Percentiles rank a stretch among this genome's conserved stretches.
Evolutionary conservation across 78 protist species (phyloP).

Genomic region (Dictyostelium capitatum): DNA sequence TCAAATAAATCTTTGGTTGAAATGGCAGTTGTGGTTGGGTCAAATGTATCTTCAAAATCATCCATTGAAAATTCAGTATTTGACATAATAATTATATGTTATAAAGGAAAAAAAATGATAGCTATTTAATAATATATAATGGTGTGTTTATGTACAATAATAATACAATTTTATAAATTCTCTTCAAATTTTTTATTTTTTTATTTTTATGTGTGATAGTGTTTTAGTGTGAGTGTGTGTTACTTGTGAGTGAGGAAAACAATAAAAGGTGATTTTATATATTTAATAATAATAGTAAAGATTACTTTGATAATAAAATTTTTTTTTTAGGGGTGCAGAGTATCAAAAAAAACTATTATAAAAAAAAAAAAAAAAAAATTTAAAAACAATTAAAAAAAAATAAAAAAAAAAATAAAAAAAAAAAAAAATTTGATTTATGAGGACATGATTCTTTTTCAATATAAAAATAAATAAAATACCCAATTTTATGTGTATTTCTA

Average conservation of each 20-base stretch:
- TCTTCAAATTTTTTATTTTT: not conserved
- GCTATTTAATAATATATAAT: not conserved
- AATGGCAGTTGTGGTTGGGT: conserved; percentile 1
- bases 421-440: not conserved
- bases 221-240: not conserved
- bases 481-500: too few relatives aligned
- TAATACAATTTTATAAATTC: not conserved
- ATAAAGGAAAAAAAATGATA: not conserved
- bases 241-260: not conserved
- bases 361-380: not conserved
- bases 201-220: not conserved
- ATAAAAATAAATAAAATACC: too few relatives aligned
- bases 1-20: conserved; percentile 67
- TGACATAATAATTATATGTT: conserved; percentile 15
- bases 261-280: not conserved
- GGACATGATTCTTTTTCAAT: too few relatives aligned
- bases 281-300: not conserved
- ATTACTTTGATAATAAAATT: too few relatives aligned
- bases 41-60: conserved; percentile 72
- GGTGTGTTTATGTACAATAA: not conserved
- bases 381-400: not conserved
- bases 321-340: too few relatives aligned
- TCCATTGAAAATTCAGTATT: conserved; percentile 63
- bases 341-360: not conserved
- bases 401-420: not conserved